Conservation (phyloP, 768 basidiomycete genomes). For the Mycena kentingensis region DNA sequence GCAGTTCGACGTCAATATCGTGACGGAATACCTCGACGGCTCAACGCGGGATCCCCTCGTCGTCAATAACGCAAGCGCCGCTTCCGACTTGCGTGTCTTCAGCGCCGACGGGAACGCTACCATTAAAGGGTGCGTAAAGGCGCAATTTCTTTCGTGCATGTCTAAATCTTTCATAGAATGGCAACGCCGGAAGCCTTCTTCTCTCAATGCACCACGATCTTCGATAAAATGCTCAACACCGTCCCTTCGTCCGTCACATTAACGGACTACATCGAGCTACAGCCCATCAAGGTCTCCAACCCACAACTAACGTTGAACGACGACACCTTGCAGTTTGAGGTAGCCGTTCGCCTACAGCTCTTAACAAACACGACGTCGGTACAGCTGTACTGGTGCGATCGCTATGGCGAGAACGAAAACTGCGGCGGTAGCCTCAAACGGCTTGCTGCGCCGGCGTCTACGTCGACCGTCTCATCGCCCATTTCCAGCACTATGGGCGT, state of each 20-base stretch:
- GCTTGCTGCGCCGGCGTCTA: conserved; percentile 5
- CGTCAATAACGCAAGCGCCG: conserved; percentile 35
- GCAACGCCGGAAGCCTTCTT: conserved; percentile 10
- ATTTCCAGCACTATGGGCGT: conserved; percentile 10
- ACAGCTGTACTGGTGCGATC: conserved; percentile 25
- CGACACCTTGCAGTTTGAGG: conserved; percentile 17
- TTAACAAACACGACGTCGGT: conserved; percentile 7
- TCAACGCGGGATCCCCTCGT: conserved; percentile 44
- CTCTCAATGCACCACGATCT: conserved; percentile 18
- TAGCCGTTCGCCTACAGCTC: conserved; percentile 18
- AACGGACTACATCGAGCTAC: conserved; percentile 21
- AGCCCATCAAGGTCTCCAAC: conserved; percentile 18
- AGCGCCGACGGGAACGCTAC: conserved; percentile 41
- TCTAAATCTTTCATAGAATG: conserved; percentile 1
- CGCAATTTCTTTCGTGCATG: conserved; percentile 5
- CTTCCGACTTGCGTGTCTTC: conserved; percentile 44
- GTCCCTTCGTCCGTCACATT: conserved; percentile 24
- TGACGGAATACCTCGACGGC: conserved; percentile 41
- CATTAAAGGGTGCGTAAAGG: conserved; percentile 42
- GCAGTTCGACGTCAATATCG: conserved; percentile 23
- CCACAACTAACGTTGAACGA: conserved; percentile 17
- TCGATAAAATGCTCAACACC: conserved; percentile 28
- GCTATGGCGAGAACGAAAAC: conserved; percentile 14
- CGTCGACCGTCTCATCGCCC: conserved; percentile 13
- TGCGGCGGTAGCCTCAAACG: conserved; percentile 11